These are phyloP conservation scores for Picochlorum sp. DNA, from an alignment of 139 green algal species.

Conservation along the genomic window DNA sequence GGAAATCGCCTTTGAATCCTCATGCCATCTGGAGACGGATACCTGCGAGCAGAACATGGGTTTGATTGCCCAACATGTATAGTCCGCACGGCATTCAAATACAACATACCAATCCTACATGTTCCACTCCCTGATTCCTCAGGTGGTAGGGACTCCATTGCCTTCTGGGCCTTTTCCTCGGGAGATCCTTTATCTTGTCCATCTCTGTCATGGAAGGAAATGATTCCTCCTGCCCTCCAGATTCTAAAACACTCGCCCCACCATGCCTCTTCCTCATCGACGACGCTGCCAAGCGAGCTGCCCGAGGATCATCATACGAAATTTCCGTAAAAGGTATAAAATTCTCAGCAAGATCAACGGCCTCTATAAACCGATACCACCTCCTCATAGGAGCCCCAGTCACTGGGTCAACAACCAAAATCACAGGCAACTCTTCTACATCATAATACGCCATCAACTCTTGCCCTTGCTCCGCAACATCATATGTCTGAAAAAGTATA, in stretches of 20 bases:
- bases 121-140: slow-evolving; percentile 39
- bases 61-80: neutral
- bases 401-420: slow-evolving; percentile 67
- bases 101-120: slow-evolving; percentile 35
- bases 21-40: slow-evolving; percentile 48
- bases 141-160: slow-evolving; percentile 36
- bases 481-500: slow-evolving; percentile 66
- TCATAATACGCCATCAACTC: slow-evolving; percentile 53
- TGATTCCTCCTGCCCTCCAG: neutral
- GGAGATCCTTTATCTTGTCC: neutral
- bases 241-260: neutral
- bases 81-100: neutral
- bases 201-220: neutral
- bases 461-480: slow-evolving; percentile 37
- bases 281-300: slow-evolving; percentile 26
- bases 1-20: slow-evolving; percentile 55
- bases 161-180: neutral
- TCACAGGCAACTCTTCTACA: slow-evolving; percentile 42
- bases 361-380: slow-evolving; percentile 53
- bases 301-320: slow-evolving; percentile 45
- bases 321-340: slow-evolving; percentile 79
- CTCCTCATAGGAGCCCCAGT: slow-evolving; percentile 63
- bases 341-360: slow-evolving; percentile 58
- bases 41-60: slow-evolving; percentile 11
- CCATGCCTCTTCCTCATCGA: slow-evolving; percentile 25